Evolutionary conservation across 2,329 filamentous ascomycete species (phyloP).

Genomic region (Tolypocladium sp.): DNA sequence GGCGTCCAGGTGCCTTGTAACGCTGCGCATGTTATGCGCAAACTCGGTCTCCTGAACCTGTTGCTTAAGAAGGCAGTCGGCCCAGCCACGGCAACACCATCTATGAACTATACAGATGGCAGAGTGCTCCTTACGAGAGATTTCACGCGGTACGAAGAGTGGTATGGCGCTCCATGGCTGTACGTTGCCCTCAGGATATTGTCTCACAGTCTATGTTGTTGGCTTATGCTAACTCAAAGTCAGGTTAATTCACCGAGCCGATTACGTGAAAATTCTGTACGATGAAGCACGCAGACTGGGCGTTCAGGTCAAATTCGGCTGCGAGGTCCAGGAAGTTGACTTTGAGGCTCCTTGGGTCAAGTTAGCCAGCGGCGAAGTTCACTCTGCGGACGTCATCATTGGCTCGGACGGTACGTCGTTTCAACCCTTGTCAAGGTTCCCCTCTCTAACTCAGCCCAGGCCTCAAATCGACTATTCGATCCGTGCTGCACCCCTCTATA

Average conservation of each 20-base stretch:
- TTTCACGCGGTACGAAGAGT: slow-evolving; percentile 3
- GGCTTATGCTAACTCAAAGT: background rate
- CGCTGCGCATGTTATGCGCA: slow-evolving; percentile 7
- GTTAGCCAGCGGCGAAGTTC: slow-evolving; percentile 1
- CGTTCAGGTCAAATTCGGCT: slow-evolving; percentile 3
- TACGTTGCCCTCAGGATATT: background rate
- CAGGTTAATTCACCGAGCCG: slow-evolving; percentile 8
- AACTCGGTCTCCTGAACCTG: slow-evolving; percentile 8
- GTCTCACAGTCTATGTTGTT: background rate
- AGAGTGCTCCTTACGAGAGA: slow-evolving; percentile 3
- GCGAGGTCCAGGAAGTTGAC: slow-evolving; percentile 4
- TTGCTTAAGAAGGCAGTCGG: background rate
- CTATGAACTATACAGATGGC: slow-evolving; percentile 1
- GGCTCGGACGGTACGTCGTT: slow-evolving; percentile 5
- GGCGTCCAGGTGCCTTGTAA: slow-evolving; percentile 11
- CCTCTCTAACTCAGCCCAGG: background rate
- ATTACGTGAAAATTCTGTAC: slow-evolving; percentile 6
- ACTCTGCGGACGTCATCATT: slow-evolving; percentile 7
- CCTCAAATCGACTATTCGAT: slow-evolving; percentile 4
- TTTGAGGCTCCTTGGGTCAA: slow-evolving; percentile 3
- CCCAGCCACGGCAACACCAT: background rate
- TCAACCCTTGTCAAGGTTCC: background rate
- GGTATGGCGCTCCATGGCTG: slow-evolving; percentile 11
- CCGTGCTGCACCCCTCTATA: slow-evolving; percentile 4
- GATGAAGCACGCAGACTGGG: slow-evolving; percentile 5